Evolutionary conservation across 495 filamentous ascomycete genomes (phyloP), one percentile per base, ranked within the genome.

Genomic region (Neurospora sp.): DNA sequence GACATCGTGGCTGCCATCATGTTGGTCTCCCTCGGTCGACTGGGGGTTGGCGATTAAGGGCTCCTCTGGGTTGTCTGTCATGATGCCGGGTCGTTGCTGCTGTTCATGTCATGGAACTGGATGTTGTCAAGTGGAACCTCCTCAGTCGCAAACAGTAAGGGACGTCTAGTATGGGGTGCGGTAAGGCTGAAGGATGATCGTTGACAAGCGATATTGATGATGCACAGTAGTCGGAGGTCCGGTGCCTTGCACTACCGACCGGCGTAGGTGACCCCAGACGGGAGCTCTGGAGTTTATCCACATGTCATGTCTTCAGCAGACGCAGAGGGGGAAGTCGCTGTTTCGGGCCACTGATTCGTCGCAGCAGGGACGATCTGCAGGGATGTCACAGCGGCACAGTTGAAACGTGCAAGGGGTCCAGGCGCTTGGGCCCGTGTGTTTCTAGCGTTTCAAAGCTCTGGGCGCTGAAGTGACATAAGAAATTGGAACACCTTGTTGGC

Each of bases 371-470:
- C 72, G 71, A 70, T 70, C 71, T 54, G 37, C 48, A 70, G 73
- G 71, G 21, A 43, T 34, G 17, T 59, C 24, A 31, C 11, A 45
- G 28, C 36, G 21, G 36, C 69, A 24, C 48, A 71, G 74, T 80
- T 79, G 77, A 79, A 79, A 80, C 78, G 75, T 37, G 70, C 74
- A 72, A 79, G 77, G 77, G 74, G 74, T 75, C 71, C 21, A 39
- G 73, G n/a, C 71, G 79, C 79, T 79, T 74, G 74, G 79, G 69
- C 78, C 71, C 28, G 54, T 31, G 43, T 70, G 75, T 80, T 80
- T 79, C 77, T 78, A 76, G 72, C 71, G 76, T 80, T 79, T 79
- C 77, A 78, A 76, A 73, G 69, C 38, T 69, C 70, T 42, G 43
- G 45, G 38, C 54, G 39, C 6, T n/a, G 21, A 5, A 34, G 42